phyloP scores from a whole-genome alignment of 768 basidiomycete genomes.

The Suillus spraguei region DNA sequence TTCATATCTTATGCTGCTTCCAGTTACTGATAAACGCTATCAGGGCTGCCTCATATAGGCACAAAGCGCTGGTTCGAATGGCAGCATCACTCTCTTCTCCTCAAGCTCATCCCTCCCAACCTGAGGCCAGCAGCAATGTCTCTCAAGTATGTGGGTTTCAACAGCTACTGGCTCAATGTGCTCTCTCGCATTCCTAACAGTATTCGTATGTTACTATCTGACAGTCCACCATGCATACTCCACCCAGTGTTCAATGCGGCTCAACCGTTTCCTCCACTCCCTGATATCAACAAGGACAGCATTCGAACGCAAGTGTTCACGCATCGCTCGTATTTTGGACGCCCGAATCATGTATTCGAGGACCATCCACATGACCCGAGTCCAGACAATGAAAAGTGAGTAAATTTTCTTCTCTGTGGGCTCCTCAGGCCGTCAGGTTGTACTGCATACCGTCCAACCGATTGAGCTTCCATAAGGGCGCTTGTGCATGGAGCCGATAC shows the following conservation, averaged over 20 bases:
- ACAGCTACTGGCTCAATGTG: constrained; percentile 7
- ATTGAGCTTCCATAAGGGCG: background rate
- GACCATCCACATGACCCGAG: constrained; percentile 71
- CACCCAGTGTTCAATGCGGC: constrained; percentile 34
- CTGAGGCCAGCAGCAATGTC: background rate
- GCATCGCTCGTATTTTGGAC: constrained; percentile 69
- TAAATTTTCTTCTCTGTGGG: constrained; percentile 2
- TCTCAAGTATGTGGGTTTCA: constrained; percentile 9
- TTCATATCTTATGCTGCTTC: background rate
- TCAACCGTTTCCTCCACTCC: constrained; percentile 54
- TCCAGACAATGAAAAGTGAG: constrained; percentile 82
- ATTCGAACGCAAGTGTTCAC: constrained; percentile 68
- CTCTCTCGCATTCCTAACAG: constrained; percentile 11
- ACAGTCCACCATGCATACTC: constrained; percentile 13
- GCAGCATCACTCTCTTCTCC: background rate
- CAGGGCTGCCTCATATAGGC: background rate
- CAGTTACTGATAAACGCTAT: background rate
- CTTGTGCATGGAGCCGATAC: background rate
- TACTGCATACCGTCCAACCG: background rate
- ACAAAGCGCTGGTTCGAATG: background rate
- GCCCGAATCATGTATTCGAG: constrained; percentile 77
- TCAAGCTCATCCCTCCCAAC: too few species aligned
- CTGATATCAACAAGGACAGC: constrained; percentile 48
- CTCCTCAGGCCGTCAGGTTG: constrained; percentile 1
- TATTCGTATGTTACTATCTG: constrained; percentile 12